These are phyloP conservation scores for Lyophyllum atratum DNA, from an alignment of 768 basidiomycete species.

Conservation along the genomic window DNA sequence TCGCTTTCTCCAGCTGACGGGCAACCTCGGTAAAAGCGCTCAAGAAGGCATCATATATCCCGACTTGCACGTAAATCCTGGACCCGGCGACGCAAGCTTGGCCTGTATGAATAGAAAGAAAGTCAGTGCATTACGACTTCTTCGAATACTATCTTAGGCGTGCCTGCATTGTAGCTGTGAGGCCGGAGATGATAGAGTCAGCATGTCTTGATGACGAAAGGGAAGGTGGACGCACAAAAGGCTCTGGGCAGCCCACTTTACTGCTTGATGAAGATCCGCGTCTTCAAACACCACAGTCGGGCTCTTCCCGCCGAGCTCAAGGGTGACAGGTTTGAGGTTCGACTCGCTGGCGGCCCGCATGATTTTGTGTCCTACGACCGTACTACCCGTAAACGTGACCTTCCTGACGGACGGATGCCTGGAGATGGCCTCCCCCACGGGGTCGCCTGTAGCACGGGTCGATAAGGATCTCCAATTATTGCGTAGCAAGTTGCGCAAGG, in stretches of 20 bases:
- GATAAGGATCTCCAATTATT: background rate
- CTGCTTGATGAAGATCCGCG: conserved; percentile 58
- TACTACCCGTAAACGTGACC: conserved; percentile 75
- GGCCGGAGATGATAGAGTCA: background rate
- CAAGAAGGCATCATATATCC: background rate
- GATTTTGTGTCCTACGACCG: conserved; percentile 62
- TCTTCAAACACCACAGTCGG: conserved; percentile 65
- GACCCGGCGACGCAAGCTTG: conserved; percentile 1
- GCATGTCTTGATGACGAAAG: background rate
- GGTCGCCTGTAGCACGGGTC: background rate
- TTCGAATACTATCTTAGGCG: background rate
- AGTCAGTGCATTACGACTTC: background rate
- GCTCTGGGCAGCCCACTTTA: conserved; percentile 59
- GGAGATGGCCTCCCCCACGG: conserved; percentile 57
- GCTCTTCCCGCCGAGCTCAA: conserved; percentile 77
- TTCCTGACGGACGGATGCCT: conserved; percentile 59
- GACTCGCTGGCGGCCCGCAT: conserved; percentile 62
- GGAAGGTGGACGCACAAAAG: conserved; percentile 45
- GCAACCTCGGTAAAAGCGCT: background rate
- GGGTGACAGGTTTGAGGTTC: conserved; percentile 70
- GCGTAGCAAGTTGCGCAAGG: background rate
- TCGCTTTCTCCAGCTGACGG: background rate
- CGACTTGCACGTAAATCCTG: background rate
- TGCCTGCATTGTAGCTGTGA: conserved; percentile 26
- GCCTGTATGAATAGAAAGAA: background rate